Evolutionary conservation across 371 early-diverging fungal species (phyloP), one percentile per base, ranked within the genome.

Genomic region (Batkoa obscura): DNA sequence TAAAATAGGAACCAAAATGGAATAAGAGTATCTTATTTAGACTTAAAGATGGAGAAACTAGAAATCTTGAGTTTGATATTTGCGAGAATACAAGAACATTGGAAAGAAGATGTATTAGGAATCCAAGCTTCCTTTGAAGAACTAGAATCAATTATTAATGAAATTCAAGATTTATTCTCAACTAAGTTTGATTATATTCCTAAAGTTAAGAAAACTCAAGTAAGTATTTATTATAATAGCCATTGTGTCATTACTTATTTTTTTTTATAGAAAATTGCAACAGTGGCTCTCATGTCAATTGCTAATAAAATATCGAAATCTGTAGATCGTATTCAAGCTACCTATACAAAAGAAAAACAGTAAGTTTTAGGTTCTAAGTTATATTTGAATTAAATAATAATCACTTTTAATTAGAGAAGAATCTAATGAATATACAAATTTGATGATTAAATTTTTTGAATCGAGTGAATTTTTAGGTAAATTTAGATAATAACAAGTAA

Each of bases 101-200:
- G 53, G 53, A 38, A 38, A 30, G 53, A 53, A 15, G 53, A 53
- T 38, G 53, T 38, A 9, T 30, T 53, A 23, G 53, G 53, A 17
- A 17, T 53, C 2, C 8, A 2, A 6, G 38, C 35, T 10, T 36
- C 38, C 23, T 30, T 53, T 2, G 38, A 9, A 6, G 53, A 53
- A 6, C 53, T 53, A 2, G 53, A 53, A 5, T 17, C 35, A 12
- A 34, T 38, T 6, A 34, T 39, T 6, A 12, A 13, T 23, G n/a
- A 9, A 6, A 34, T 38, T 2, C 53, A 53, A 15, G 38, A 53
- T 5, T 17, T 6, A n/a, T 38, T 53, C 9, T 36, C 53, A 8
- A 38, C 38, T 17, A 53, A 53, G n/a, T 39, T 53, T 8, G 17
- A 17, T n/a, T 53, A n/a, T 38, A 35, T 53, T 2, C 53, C 53